Base-by-base conservation (phyloP, 1,284 basidiomycete genomes). In the Apiotrichum laibachii region DNA sequence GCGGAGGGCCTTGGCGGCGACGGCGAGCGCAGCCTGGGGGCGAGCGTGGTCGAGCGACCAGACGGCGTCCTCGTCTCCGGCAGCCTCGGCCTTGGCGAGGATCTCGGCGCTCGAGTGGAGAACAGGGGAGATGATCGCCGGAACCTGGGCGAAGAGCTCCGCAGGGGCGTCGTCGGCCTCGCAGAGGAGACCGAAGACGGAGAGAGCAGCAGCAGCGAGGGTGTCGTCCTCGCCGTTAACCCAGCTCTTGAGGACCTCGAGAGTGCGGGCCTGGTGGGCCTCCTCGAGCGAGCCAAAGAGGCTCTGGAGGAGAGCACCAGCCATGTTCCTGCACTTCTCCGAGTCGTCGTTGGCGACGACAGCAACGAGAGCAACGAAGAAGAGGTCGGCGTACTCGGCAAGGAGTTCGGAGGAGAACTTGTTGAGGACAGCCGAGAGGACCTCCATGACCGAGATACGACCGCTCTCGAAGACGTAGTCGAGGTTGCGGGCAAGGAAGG, bases 271-370 rank as follows among this genome's bases (percentile, higher is more conserved):
- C 26, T 85, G 82, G 44, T 83, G 84, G 13, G 84, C 82, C 1
- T 84, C 82, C 26, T 88, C 85, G 33, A 96, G 79, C 12, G 88
- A 83, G 6, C 75, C 73, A 64, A 92, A 85, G 13, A 99, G 83
- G 31, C 79, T 82, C 73, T 90, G 88, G 77, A 97, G 84, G 26
- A 98, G 82, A 40, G 85, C 84, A 0, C 88, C 88, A 1, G 91
- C 90, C 85, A 90, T 90, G 71, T 89, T 88, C 22, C 92, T 83
- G 73, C 93, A 98, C 72, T 89, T 88, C 37, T 88, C 80, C 6
- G 92, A 91, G 52, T 90, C 88, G 72, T 99, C 96, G 73, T 99
- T 99, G 37, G 92, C 93, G 31, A 98, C 79, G 34, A 89, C 88
- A 85, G 98, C 89, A 19, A 96, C 91, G 21, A 99, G 83, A 0